These are phyloP conservation scores for Tephrocybe sp. DNA, from an alignment of 768 basidiomycete genomes.

Conservation along the genomic window DNA sequence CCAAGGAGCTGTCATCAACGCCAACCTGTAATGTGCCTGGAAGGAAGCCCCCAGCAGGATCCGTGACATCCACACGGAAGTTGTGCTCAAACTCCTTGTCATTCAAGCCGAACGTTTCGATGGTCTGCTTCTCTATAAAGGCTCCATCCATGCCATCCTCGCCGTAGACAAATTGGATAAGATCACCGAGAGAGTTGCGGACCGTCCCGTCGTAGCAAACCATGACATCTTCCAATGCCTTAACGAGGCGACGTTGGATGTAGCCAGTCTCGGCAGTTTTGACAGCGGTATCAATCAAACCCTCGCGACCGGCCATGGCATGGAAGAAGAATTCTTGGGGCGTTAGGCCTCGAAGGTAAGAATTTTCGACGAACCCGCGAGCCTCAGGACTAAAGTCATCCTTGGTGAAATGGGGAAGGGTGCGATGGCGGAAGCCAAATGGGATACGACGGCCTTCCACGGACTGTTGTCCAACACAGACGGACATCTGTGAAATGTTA, in stretches of 20 bases:
- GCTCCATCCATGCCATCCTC: constrained; percentile 99
- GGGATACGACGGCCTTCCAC: constrained; percentile 99
- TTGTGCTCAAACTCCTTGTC: constrained; percentile 85
- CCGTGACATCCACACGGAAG: constrained; percentile 94
- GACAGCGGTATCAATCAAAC: constrained; percentile 98
- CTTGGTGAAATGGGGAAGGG: constrained; percentile 96
- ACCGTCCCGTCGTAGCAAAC: constrained; percentile 98
- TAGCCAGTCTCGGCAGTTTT: constrained; percentile 99
- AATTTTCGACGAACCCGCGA: constrained; percentile 98
- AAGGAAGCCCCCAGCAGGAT: constrained; percentile 76
- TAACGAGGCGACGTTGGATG: constrained; percentile 97
- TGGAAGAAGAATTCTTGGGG: constrained; percentile 99
- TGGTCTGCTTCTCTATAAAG: constrained; percentile 93
- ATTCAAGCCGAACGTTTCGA: constrained; percentile 85
- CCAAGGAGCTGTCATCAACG: constrained; percentile 80
- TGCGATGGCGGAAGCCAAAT: constrained; percentile 96
- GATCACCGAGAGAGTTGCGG: constrained; percentile 93
- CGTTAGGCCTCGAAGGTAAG: constrained; percentile 92
- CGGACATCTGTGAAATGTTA: constrained; percentile 99
- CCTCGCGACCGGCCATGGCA: constrained; percentile 99
- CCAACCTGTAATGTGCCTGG: constrained; percentile 83
- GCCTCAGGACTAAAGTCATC: constrained; percentile 99
- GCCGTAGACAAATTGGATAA: constrained; percentile 95
- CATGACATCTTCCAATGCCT: constrained; percentile 96
- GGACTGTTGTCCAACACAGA: constrained; percentile 97